Evolutionary conservation across 495 filamentous ascomycete genomes (phyloP).

Genomic region (Lepidopterella palustris): DNA sequence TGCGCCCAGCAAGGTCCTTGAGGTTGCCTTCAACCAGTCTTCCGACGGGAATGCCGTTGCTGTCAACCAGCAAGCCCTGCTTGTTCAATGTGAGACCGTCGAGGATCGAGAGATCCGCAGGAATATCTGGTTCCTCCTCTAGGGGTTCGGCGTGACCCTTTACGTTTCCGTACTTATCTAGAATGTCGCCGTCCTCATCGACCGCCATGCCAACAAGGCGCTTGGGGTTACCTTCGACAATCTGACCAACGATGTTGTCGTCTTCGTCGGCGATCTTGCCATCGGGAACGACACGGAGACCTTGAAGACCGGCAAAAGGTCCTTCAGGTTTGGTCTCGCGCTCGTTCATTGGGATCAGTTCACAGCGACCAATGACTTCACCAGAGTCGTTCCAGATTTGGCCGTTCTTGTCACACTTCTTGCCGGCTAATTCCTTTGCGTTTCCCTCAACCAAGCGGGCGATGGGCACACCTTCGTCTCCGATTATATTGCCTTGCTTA

Average conservation of each 20-base stretch:
- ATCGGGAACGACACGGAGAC: slow-evolving; percentile 59
- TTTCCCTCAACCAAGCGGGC: slow-evolving; percentile 64
- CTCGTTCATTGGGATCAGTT: slow-evolving; percentile 67
- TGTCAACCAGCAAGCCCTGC: slow-evolving; percentile 65
- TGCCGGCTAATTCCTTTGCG: slow-evolving; percentile 59
- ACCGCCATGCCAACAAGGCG: slow-evolving; percentile 67
- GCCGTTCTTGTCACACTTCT: slow-evolving; percentile 63
- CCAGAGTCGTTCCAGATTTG: slow-evolving; percentile 69
- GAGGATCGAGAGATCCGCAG: slow-evolving; percentile 54
- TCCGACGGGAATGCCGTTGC: slow-evolving; percentile 62
- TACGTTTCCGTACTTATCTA: slow-evolving; percentile 72
- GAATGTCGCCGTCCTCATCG: slow-evolving; percentile 77
- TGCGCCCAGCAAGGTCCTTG: slow-evolving; percentile 62
- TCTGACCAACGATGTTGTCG: slow-evolving; percentile 62
- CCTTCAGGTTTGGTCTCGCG: slow-evolving; percentile 62
- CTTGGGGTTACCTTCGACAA: slow-evolving; percentile 71
- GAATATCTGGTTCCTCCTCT: slow-evolving; percentile 43
- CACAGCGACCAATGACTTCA: slow-evolving; percentile 64
- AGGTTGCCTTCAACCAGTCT: slow-evolving; percentile 62
- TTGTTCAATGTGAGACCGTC: slow-evolving; percentile 74
- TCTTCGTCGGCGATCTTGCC: slow-evolving; percentile 65
- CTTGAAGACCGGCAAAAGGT: slow-evolving; percentile 69
- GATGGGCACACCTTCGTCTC: slow-evolving; percentile 62
- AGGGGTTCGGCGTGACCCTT: slow-evolving; percentile 54
- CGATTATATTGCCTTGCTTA: slow-evolving; percentile 73